Percentiles rank a stretch among this genome's conserved stretches.
Evolutionary conservation across 352 stramenopile species (phyloP).

Genomic region (Elongisporangium prolatum): DNA sequence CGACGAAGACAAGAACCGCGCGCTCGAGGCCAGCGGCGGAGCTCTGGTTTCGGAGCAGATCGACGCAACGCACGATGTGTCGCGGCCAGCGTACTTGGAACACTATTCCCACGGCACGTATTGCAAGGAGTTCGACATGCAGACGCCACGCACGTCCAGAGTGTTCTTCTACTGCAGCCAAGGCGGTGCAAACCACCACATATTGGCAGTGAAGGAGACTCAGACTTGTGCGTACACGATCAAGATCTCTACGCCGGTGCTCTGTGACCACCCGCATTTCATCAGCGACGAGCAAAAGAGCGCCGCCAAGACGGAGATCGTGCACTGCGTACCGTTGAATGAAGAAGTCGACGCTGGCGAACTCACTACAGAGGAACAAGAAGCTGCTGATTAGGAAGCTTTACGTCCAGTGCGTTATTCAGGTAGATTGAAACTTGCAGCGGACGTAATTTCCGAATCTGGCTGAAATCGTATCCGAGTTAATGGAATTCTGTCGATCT

Average conservation of each 20-base stretch:
- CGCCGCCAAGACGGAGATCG: constrained; percentile 41
- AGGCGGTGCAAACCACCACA: constrained; percentile 60
- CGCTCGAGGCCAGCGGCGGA: constrained; percentile 32
- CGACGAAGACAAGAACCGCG: constrained; percentile 41
- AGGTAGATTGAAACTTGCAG: no score
- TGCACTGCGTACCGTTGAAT: constrained; percentile 63
- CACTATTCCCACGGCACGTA: constrained; percentile 63
- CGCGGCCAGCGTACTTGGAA: constrained; percentile 62
- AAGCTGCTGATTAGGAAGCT: no score
- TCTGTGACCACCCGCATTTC: constrained; percentile 83
- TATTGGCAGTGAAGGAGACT: constrained; percentile 72
- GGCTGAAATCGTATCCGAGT: no score
- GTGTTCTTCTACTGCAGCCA: constrained; percentile 78
- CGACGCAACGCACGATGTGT: constrained; percentile 71
- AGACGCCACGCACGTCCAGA: constrained; percentile 48
- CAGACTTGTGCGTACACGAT: constrained; percentile 82
- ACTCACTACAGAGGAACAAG: no score
- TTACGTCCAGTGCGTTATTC: no score
- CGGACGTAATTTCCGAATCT: no score
- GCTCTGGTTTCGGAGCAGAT: constrained; percentile 69
- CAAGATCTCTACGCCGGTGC: constrained; percentile 65
- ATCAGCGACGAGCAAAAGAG: constrained; percentile 59
- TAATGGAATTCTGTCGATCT: no score
- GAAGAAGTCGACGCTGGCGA: background rate
- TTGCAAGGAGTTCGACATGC: constrained; percentile 69